Percentiles rank a stretch among this genome's conserved stretches.
Conservation (phyloP, 495 filamentous ascomycete species). For the Parathielavia hyrcaniae region DNA sequence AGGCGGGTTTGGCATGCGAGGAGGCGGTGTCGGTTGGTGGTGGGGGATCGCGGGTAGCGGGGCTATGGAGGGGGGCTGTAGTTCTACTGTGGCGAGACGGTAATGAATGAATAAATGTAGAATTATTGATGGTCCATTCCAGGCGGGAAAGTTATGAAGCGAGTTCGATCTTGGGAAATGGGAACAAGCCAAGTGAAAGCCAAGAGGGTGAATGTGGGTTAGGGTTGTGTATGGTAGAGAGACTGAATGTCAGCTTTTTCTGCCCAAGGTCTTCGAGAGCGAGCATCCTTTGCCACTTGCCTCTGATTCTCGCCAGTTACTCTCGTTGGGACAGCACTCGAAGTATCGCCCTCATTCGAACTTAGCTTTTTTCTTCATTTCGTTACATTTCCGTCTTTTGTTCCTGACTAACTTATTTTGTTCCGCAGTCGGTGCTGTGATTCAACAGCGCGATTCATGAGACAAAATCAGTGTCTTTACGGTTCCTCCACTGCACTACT, state of each 20-base stretch:
- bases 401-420: background rate
- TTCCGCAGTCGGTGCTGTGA: background rate
- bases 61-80: background rate
- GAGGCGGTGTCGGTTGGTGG: slow-evolving; percentile 57
- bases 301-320: background rate
- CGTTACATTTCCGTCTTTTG: background rate
- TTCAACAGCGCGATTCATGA: too few species aligned
- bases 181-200: background rate
- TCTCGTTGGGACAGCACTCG: background rate
- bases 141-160: too few species aligned
- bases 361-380: background rate
- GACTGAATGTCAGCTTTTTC: background rate
- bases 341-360: background rate
- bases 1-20: slow-evolving; percentile 68
- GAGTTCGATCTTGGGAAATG: too few species aligned
- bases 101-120: background rate
- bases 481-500: too few species aligned
- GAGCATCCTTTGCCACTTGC: background rate
- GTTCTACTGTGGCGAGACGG: too few species aligned
- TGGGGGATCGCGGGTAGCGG: slow-evolving; percentile 37
- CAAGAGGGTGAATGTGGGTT: background rate
- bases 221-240: background rate
- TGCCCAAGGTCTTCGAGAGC: background rate
- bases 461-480: too few species aligned
- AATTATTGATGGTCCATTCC: background rate